These are phyloP conservation scores for Acer campestre DNA, from an alignment of 345 rosid species.

Conservation along the genomic window DNA sequence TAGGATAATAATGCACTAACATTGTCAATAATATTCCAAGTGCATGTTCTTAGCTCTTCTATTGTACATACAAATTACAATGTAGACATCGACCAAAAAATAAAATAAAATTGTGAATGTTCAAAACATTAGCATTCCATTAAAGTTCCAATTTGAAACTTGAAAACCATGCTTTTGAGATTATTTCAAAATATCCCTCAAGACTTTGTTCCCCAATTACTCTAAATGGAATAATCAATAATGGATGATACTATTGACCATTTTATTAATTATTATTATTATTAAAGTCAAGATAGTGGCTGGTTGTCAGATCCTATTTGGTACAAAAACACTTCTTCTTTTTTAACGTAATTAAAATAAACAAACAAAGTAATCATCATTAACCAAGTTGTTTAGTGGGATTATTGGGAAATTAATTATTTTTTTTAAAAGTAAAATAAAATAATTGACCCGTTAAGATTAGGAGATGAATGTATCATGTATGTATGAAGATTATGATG, in stretches of 20 bases:
- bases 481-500: not conserved
- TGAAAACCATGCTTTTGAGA: not conserved
- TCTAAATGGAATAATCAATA: not conserved
- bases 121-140: not conserved
- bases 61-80: no score
- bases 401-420: not conserved
- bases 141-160: not conserved
- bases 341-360: slow-evolving; percentile 2
- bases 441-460: not conserved
- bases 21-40: no score
- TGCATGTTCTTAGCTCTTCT: no score
- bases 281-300: slow-evolving; percentile 5
- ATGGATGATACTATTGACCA: slow-evolving; percentile 4
- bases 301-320: slow-evolving; percentile 15
- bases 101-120: not conserved
- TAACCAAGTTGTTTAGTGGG: slow-evolving; percentile 14
- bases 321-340: not conserved
- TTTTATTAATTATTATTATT: not conserved
- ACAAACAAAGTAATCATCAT: not conserved
- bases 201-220: not conserved
- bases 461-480: slow-evolving; percentile 6
- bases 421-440: not conserved
- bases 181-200: not conserved
- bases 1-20: no score
- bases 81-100: not conserved